Evolutionary conservation across 768 basidiomycete species (phyloP).

Genomic region (Pleurotus citrinopileatus): DNA sequence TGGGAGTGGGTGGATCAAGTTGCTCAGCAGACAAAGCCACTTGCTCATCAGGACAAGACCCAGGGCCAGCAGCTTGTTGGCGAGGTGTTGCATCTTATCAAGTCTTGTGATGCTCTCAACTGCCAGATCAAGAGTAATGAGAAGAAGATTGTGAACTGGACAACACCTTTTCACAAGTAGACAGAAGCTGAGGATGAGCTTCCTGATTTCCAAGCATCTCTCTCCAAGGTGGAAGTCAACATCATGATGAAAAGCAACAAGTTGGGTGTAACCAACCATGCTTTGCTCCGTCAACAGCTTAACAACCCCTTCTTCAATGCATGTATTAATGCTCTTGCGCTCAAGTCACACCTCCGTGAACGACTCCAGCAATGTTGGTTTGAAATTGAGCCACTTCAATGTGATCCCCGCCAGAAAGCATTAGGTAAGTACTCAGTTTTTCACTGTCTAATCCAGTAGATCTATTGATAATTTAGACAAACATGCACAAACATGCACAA

Average conservation of each 20-base stretch:
- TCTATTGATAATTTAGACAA: constrained; percentile 15
- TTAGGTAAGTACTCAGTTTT: not conserved
- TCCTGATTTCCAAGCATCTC: not conserved
- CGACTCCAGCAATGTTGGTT: not conserved
- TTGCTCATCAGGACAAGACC: constrained; percentile 4
- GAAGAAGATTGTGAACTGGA: not conserved
- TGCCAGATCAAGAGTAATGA: not conserved
- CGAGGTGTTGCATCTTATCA: constrained; percentile 1
- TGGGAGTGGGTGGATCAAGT: constrained; percentile 4
- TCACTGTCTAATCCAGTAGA: not conserved
- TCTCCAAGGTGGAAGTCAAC: not conserved
- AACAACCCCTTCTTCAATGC: not conserved
- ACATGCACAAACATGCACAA: constrained; percentile 22
- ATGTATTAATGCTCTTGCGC: constrained; percentile 6
- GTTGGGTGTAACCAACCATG: not conserved
- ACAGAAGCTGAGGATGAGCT: not conserved
- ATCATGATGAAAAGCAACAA: not conserved
- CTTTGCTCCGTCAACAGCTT: not conserved
- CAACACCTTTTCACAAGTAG: not conserved
- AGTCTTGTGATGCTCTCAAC: not conserved
- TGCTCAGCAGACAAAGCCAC: not conserved
- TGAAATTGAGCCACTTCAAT: not conserved
- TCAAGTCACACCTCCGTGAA: constrained; percentile 1
- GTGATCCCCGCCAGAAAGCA: not conserved
- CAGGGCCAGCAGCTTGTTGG: not conserved